Base-by-base conservation (phyloP, 495 filamentous ascomycete species). In the Penicillium waksmanii region DNA sequence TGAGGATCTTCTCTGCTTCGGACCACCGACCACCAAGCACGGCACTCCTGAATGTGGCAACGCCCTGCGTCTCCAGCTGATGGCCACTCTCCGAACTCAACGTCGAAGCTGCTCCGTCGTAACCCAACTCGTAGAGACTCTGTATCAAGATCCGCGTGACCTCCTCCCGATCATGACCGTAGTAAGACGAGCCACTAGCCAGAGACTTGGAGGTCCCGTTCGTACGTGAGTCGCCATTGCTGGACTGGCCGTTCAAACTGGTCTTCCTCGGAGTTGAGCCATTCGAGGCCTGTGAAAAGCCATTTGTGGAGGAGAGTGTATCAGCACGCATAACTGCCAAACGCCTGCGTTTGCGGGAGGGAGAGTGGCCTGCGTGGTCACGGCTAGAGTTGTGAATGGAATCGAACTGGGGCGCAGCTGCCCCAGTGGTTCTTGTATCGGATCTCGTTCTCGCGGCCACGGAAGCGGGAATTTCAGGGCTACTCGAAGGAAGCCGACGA, bases 111-210 rank as follows among this genome's bases (percentile, higher is more conserved):
- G 94, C 88, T 6, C 74, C 78, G 55, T 85, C 77, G 71, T 98
- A 97, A 2, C 94, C 95, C 72, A 98, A 74, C 71, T 98, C 95
- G 21, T 83, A 80, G 50, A 99, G 75, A 35, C 92, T 89, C 73
- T 99, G 95, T 64, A 98, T 96, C 61, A 97, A 73, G 53, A 99
- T 90, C 52, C 95, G 82, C 7, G 95, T 95, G 11, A 98, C 88
- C 75, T 99, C 93, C 77, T 96, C 94, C 67, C 92, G 87, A 70
- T 93, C 87, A 69, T 99, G 94, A 19, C 92, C 93, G 62, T 85
- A 89, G 67, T 87, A 91, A 51, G 77, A 77, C 11, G 76, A 57
- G 59, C 69, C 64, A n/a, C 5, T n/a, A 11, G 70, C 58, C 21
- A 67, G 66, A 17, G 72, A 63, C 63, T 78, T 78, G 47, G 65